Evolutionary conservation across 495 filamentous ascomycete species (phyloP), one percentile per base, ranked within the genome.

Genomic region (Emericellopsis terricola): DNA sequence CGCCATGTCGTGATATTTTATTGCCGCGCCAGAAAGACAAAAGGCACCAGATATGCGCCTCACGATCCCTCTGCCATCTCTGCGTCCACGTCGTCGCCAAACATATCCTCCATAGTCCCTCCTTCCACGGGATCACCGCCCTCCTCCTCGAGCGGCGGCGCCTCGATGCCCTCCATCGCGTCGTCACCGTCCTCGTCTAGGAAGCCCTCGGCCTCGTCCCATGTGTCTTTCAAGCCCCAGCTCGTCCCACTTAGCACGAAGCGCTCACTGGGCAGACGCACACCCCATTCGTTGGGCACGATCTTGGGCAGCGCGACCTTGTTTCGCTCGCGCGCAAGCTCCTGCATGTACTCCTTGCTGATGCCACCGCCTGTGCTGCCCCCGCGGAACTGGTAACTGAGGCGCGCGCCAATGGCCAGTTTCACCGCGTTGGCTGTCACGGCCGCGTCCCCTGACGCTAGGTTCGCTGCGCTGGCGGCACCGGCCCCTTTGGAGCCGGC

Each of bases 211-310:
- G 43, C 55, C 36, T 55, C 64, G 9, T 58, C 65, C 81, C 81
- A 92, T 36, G 75, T 69, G 33, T 85, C 81, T 50, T 70, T 73
- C 56, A 94, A 49, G 24, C 73, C 70, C 89, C 89, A 97, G 38
- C 73, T 73, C 13, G 69, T 62, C 0, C 89, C 89, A 18, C 77
- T 91, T 34, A 94, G 60, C 41, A 87, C 86, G 49, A 92, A 96
- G 49, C 81, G 64, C 71, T 97, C 89, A 37, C 78, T 77, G 24
- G 89, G 89, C 43, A 97, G 55, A 29, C 84, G 62, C 37, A 89
- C 70, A 10, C 89, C 89, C 56, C 71, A 84, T 41, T 86, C 85
- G 36, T 71, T 69, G 27, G 71, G 67, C 5, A 50, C 36, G 0
- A 86, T 73, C 31, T 73, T 63, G 14, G 89, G 89, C 47, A 97